A percentile compares a stretch with the other conserved stretches of the same genome.
Evolutionary conservation across 2,329 filamentous ascomycete species (phyloP).

Genomic region (Curvularia sp.): DNA sequence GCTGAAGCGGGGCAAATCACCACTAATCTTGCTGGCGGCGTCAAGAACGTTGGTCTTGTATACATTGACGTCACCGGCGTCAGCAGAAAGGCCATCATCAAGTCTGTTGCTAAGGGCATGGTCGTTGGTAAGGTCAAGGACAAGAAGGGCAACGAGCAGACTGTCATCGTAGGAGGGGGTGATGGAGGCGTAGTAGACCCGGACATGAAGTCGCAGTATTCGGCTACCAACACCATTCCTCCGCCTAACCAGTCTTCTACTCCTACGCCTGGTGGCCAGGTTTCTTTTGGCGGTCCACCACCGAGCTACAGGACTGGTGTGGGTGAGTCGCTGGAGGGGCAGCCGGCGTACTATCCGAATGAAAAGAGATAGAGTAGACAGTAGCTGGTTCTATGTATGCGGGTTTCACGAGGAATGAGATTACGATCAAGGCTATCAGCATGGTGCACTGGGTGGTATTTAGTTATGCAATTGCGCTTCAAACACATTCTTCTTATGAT

Average conservation of each 20-base stretch:
- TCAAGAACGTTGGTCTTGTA: slow-evolving; percentile 95
- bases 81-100: slow-evolving; percentile 85
- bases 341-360: slow-evolving; percentile 44
- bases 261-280: slow-evolving; percentile 36
- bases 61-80: slow-evolving; percentile 97
- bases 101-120: slow-evolving; percentile 95
- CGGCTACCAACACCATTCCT: slow-evolving; percentile 39
- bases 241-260: slow-evolving; percentile 33
- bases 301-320: slow-evolving; percentile 45
- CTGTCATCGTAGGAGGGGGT: slow-evolving; percentile 72
- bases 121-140: slow-evolving; percentile 82
- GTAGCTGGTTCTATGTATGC: not conserved
- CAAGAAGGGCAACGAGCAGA: slow-evolving; percentile 69
- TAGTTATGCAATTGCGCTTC: not conserved
- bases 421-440: slow-evolving; percentile 19
- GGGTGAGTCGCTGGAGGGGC: slow-evolving; percentile 47
- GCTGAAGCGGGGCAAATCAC: slow-evolving; percentile 82
- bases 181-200: slow-evolving; percentile 58
- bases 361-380: slow-evolving; percentile 40
- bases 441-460: not conserved
- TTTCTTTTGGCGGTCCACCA: slow-evolving; percentile 48
- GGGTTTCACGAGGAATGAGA: slow-evolving; percentile 31
- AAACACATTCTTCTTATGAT: not conserved
- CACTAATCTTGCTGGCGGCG: slow-evolving; percentile 76
- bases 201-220: slow-evolving; percentile 42